A percentile compares a stretch with the other conserved stretches of the same genome.
Conservation (phyloP, 179 eudicot species). For the Carnegiea gigantea region DNA sequence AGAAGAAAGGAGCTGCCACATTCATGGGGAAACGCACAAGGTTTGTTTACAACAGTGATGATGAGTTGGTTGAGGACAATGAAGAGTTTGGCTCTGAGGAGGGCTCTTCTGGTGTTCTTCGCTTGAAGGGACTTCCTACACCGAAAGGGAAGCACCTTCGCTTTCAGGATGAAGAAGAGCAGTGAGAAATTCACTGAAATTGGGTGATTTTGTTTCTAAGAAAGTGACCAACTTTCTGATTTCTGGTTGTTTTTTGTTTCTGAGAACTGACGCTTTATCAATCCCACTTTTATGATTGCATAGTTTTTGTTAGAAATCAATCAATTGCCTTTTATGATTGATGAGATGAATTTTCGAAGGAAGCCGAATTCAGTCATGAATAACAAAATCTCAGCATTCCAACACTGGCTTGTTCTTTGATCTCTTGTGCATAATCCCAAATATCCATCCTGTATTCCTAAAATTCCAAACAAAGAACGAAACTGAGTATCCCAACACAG, state of each 20-base stretch:
- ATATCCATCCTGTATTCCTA: no score
- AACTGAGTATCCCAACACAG: no score
- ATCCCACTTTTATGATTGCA: no score
- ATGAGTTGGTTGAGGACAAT: constrained; percentile 41
- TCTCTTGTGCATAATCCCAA: no score
- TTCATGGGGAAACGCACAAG: constrained; percentile 58
- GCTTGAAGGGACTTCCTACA: constrained; percentile 64
- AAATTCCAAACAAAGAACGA: no score
- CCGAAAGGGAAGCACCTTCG: constrained; percentile 73
- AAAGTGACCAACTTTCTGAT: constrained; percentile 35
- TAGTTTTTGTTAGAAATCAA: not conserved
- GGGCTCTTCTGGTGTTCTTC: constrained; percentile 19
- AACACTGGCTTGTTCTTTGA: no score
- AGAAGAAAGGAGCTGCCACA: constrained; percentile 19
- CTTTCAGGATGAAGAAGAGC: constrained; percentile 48
- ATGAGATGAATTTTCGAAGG: no score
- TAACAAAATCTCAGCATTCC: no score
- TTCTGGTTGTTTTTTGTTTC: not conserved
- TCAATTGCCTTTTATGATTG: not conserved
- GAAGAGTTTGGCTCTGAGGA: no score
- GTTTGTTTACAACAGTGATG: constrained; percentile 76
- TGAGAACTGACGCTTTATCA: not conserved
- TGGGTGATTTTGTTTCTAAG: constrained; percentile 12
- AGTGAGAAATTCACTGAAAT: constrained; percentile 3
- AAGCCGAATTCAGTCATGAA: no score